Evolutionary conservation across 2,329 filamentous ascomycete species (phyloP), one percentile per base, ranked within the genome.

Genomic region (Microdochium trichocladiopsis): DNA sequence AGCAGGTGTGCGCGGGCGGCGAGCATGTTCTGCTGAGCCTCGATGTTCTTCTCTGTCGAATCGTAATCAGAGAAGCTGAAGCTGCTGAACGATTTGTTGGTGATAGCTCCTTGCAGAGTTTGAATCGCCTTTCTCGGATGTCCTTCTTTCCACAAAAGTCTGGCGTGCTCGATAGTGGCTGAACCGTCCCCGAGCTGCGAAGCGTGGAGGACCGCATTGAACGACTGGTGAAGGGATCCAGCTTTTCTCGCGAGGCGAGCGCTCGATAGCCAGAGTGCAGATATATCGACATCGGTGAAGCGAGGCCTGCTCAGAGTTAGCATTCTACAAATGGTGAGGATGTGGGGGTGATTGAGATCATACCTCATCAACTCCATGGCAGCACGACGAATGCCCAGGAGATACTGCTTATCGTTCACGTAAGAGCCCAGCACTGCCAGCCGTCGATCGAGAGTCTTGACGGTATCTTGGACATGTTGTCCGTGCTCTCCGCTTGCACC

Each of bases 61-160:
- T 68, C 66, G 56, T 60, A 51, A 53, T 68, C 61, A 60, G 62
- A 55, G 62, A 65, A 58, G 62, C 63, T 60, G 61, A 72, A 47
- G 69, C 72, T 75, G 56, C 82, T 81, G 64, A 95, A 91, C n/a
- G 86, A 83, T 59, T 91, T 88, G 31, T 82, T 84, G 48, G 84
- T 80, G 57, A 99, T 96, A 22, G 93, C 92, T 47, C 89, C 85
- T 62, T 95, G 86, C 2, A 99, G 76, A 48, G 87, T 88, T 60
- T 95, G 90, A 55, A 99, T 99, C 1, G 94, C 95, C 69, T 97
- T 96, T 55, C 94, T 83, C 65, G 93, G 90, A 62, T 96, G 88
- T 1, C 90, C 90, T 66, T 96, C 91, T 60, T 88, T 90, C 91
- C 94, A 99, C 8, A 97, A 73, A 25, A 99, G 77, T 55, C 92